Base-by-base conservation (phyloP, 257 asterid genomes). In the Lithospermum erythrorhizon region DNA sequence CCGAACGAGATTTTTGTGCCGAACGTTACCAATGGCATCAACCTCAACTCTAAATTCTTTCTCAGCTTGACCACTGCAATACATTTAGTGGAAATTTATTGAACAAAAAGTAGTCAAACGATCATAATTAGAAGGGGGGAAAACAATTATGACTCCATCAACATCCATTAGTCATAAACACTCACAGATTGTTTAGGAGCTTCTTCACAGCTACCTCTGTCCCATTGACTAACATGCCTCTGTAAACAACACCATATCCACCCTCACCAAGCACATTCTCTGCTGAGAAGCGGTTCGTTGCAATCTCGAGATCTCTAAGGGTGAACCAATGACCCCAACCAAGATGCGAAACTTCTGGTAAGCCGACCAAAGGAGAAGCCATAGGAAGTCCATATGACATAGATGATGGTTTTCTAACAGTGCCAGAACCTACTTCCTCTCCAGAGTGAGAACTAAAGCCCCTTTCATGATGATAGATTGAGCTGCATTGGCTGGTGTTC, bases 301-400 rank as follows among this genome's bases (percentile, higher is more conserved):
- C 98, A 57, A 78, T 67, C 66, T 84, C 90, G 56, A 91, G 98
- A 75, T 91, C 98, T 73, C 98, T 72, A 29, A 88, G 97, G 0
- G 96, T 88, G 83, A 91, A 91, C 98, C 98, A 91, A 71, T 88
- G 98, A 63, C 98, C 98, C 98, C 98, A 91, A 27, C 98, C 98
- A 64, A 91, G 94, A 75, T 88, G 98, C 41, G 98, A 91, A 53
- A 76, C 53, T 75, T 91, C 98, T 0, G 96, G 96, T 87, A 91
- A 80, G 54, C 98, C 98, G 70, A 79, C 60, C 55, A 88, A 77
- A 71, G 98, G 98, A 57, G 96, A 88, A 1, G 98, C 75, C 91
- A 81, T 76, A 6, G 83, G 72, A 60, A 85, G 70, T 59, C 94
- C 94, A 61, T 87, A 78, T 0, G 86, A 68, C 74, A 69, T 58